phyloP scores from a whole-genome alignment of 306 rosid genomes.

The Citrullus mucosospermus region DNA sequence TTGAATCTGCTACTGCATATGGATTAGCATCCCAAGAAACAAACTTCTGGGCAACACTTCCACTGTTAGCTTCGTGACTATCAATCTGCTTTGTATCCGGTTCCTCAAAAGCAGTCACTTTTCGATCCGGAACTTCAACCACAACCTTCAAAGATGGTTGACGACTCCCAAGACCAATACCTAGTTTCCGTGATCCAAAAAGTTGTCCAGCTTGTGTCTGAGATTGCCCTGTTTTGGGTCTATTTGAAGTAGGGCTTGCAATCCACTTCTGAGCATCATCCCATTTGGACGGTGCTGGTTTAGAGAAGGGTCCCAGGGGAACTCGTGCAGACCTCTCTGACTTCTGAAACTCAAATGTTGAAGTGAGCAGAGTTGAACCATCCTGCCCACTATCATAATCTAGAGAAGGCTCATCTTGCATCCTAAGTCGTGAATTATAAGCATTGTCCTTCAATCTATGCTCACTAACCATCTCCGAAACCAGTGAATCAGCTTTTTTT shows the following conservation, averaged over 20 bases:
- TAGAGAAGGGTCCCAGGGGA: slow-evolving; percentile 64
- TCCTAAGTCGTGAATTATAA: slow-evolving; percentile 32
- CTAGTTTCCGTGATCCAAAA: slow-evolving; percentile 36
- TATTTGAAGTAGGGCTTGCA: slow-evolving; percentile 71
- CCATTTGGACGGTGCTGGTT: slow-evolving; percentile 95
- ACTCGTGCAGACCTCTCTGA: slow-evolving; percentile 70
- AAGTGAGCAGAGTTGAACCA: slow-evolving; percentile 30
- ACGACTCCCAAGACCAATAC: slow-evolving; percentile 43
- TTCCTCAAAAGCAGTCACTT: slow-evolving; percentile 43
- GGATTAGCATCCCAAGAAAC: slow-evolving; percentile 62
- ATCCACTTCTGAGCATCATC: slow-evolving; percentile 99
- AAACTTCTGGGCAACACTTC: slow-evolving; percentile 43
- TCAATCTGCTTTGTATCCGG: slow-evolving; percentile 87
- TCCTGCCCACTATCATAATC: slow-evolving; percentile 55
- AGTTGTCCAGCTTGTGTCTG: slow-evolving; percentile 48
- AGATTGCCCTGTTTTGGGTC: slow-evolving; percentile 47
- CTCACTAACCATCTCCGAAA: slow-evolving; percentile 32
- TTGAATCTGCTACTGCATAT: slow-evolving; percentile 48
- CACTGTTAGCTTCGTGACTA: slow-evolving; percentile 57
- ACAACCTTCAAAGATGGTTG: slow-evolving; percentile 62
- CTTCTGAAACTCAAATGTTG: slow-evolving; percentile 81
- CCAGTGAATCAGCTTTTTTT: slow-evolving; percentile 21
- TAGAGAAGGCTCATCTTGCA: slow-evolving; percentile 39
- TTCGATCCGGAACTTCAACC: slow-evolving; percentile 70
- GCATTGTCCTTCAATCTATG: slow-evolving; percentile 32